These are phyloP conservation scores for Brettanomyces custersianus DNA, from an alignment of 805 yeast species.

Conservation along the genomic window DNA sequence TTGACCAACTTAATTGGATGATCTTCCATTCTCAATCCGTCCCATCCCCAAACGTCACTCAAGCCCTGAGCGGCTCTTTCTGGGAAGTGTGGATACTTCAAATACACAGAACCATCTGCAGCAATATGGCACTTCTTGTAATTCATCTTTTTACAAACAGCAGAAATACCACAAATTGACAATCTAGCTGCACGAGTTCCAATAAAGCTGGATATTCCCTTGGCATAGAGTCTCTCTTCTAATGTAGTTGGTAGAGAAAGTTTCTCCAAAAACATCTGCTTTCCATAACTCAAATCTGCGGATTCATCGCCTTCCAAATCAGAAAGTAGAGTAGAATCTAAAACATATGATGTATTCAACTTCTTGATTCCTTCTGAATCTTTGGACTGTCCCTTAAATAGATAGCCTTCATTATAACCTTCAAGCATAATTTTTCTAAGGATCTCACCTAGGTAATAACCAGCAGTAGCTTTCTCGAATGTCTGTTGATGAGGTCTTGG, in stretches of 20 bases:
- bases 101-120: constrained; percentile 94
- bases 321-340: constrained; percentile 89
- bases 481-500: constrained; percentile 98
- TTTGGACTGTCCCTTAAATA: constrained; percentile 47
- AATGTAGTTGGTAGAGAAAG: constrained; percentile 61
- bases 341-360: constrained; percentile 56
- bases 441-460: constrained; percentile 92
- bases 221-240: constrained; percentile 76
- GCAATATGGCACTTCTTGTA: constrained; percentile 79
- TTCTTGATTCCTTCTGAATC: constrained; percentile 50
- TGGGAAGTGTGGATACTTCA: constrained; percentile 90
- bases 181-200: constrained; percentile 94
- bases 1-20: constrained; percentile 82
- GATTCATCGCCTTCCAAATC: constrained; percentile 84
- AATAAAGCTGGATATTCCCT: constrained; percentile 75
- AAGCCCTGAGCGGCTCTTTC: constrained; percentile 89
- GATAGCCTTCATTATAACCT: constrained; percentile 50
- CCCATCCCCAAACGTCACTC: constrained; percentile 88
- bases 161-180: constrained; percentile 94
- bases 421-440: constrained; percentile 76
- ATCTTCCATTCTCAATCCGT: constrained; percentile 28
- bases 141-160: constrained; percentile 84
- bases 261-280: constrained; percentile 50
- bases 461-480: constrained; percentile 97
- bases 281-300: constrained; percentile 72